Evolutionary conservation across 164 flowering plant species (phyloP), one percentile per base, ranked within the genome.

Genomic region (Tinospora cordifolia): DNA sequence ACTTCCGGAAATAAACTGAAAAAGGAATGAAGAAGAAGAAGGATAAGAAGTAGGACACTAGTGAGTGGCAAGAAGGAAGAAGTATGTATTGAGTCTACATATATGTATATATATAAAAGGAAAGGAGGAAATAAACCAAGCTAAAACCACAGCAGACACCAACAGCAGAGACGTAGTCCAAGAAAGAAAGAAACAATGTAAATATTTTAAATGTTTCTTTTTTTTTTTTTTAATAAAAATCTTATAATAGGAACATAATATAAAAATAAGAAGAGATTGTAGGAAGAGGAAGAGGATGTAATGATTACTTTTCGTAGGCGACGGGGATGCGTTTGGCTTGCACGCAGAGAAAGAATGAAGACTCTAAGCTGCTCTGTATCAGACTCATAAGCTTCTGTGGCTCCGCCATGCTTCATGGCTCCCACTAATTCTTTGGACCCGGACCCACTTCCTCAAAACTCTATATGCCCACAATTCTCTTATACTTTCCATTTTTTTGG

Each of bases 261-360:
- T 0, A 36, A 10, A 68, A 1, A 57, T 3, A 25, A 4, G 4
- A 9, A 40, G 3, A 44, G 41, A 44, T 8, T 17, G 36, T 7
- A n/a, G 6, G 60, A 47, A n/a, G 30, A 62, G 21, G 22, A 59
- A 34, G 54, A 59, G 27, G 68, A 12, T 6, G 39, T 68, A 63
- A 74, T 74, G 68, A 74, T 74, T 68, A 72, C 72, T 25, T 34
- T 49, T 67, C 41, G 76, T 49, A 63, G 22, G 72, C 54, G 75
- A 68, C 69, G 72, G 69, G 60, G 68, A 69, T 68, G 63, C 58
- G 72, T 74, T 73, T 68, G 76, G 67, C 72, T 74, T 74, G 76
- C 76, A 69, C 72, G 72, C 76, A 67, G 71, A 63, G 76, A 74
- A 72, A 72, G 74, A 69, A 66, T 38, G 65, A 25, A 62, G 40